These are phyloP conservation scores for Effrenium voratum DNA, from an alignment of 73 alveolate genomes.

Conservation along the genomic window DNA sequence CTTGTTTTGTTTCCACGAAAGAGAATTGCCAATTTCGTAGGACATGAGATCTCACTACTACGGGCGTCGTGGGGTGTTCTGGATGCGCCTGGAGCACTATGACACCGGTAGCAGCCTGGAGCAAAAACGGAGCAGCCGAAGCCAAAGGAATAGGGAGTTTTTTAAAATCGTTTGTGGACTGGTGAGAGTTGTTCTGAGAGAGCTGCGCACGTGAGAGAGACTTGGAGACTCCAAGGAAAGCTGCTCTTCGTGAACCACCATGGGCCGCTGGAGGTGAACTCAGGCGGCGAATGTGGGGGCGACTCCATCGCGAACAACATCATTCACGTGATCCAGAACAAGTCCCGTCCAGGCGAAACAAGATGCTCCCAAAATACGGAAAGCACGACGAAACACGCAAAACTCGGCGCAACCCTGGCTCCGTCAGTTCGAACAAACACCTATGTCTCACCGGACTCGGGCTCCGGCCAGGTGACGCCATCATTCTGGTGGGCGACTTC, in stretches of 20 bases:
- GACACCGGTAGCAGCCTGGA: conserved; percentile 52
- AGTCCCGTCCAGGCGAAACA: conserved; percentile 43
- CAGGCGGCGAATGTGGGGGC: conserved; percentile 82
- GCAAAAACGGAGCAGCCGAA: neutral
- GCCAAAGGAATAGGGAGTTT: too few relatives aligned
- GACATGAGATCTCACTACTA: conserved; percentile 88
- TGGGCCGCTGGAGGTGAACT: conserved; percentile 81
- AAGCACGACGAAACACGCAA: neutral
- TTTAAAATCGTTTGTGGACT: too few relatives aligned
- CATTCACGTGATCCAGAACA: conserved; percentile 54
- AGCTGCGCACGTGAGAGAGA: too few relatives aligned
- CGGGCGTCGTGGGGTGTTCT: conserved; percentile 68
- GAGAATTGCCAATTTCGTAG: neutral
- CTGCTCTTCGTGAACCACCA: conserved; percentile 75
- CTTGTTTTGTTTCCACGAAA: neutral
- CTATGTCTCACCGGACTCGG: neutral
- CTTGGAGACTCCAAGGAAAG: conserved; percentile 15
- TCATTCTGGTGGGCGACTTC: conserved; percentile 80
- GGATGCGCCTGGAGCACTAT: conserved; percentile 82
- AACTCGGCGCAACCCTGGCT: neutral
- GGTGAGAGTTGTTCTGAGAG: too few relatives aligned
- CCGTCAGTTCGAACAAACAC: neutral
- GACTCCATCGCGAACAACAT: conserved; percentile 83
- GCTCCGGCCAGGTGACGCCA: conserved; percentile 47
- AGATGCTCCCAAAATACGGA: neutral